phyloP scores from a whole-genome alignment of 2,329 filamentous ascomycete genomes.

The Lecanicillium sp. region DNA sequence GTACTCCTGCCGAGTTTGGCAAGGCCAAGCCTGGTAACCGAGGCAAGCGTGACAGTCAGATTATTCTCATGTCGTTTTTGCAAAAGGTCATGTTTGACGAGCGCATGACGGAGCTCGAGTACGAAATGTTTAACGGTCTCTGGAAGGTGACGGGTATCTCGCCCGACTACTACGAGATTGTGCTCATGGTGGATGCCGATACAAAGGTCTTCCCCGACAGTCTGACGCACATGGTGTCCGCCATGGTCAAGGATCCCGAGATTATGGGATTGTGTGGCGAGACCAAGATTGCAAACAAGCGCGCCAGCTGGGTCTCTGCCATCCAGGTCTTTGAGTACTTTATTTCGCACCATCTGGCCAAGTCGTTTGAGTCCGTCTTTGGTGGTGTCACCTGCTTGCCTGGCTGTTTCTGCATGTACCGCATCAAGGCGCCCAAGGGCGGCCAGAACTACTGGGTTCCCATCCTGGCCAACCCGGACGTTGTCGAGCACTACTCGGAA shows the following conservation, averaged over 20 bases:
- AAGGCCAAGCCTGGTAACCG: conserved; percentile 90
- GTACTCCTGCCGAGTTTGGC: conserved; percentile 76
- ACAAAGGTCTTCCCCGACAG: conserved; percentile 99
- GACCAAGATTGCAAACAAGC: conserved; percentile 99
- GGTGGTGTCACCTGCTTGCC: conserved; percentile 98
- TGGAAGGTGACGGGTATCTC: conserved; percentile 99
- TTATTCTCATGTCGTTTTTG: conserved; percentile 97
- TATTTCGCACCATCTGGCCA: conserved; percentile 93
- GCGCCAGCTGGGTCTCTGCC: conserved; percentile 87
- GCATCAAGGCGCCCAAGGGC: conserved; percentile 97
- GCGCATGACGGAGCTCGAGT: conserved; percentile 98
- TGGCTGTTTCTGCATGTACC: conserved; percentile 99
- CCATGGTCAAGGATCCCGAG: conserved; percentile 98
- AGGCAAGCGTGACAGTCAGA: conserved; percentile 98
- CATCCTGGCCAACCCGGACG: conserved; percentile 94
- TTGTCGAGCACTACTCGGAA: conserved; percentile 98
- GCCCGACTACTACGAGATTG: conserved; percentile 94
- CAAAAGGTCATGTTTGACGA: conserved; percentile 99
- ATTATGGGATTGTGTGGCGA: conserved; percentile 99
- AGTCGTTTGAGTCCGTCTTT: conserved; percentile 97
- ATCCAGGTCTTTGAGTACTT: conserved; percentile 99
- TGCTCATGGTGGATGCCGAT: conserved; percentile 98
- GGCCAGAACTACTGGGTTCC: conserved; percentile 99
- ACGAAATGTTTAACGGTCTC: conserved; percentile 98
- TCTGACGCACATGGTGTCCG: conserved; percentile 96